phyloP scores from a whole-genome alignment of 2,329 filamentous ascomycete species.

The Aspergillus fructus region DNA sequence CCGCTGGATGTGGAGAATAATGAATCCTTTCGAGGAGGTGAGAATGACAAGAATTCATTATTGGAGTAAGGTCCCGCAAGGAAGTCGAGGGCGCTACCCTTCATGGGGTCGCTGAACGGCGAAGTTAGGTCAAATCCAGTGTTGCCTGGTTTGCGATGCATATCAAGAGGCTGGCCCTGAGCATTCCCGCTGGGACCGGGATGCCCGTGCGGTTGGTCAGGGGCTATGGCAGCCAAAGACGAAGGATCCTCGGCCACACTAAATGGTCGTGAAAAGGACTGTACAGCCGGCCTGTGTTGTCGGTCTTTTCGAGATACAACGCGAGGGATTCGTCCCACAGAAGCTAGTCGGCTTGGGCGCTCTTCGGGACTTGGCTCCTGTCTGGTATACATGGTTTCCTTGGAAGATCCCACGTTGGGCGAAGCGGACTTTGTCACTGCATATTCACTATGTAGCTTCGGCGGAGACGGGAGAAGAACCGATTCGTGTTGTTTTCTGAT shows the following conservation, averaged over 20 bases:
- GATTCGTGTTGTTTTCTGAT: slow-evolving; percentile 37
- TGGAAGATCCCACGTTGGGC: slow-evolving; percentile 35
- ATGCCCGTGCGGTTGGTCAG: slow-evolving; percentile 23
- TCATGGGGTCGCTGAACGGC: slow-evolving; percentile 34
- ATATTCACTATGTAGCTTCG: slow-evolving; percentile 34
- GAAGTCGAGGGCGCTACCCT: slow-evolving; percentile 31
- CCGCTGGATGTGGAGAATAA: slow-evolving; percentile 65
- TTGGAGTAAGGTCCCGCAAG: slow-evolving; percentile 39
- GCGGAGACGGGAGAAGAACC: slow-evolving; percentile 44
- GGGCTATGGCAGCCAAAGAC: slow-evolving; percentile 34
- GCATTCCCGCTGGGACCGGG: slow-evolving; percentile 21
- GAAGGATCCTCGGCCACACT: slow-evolving; percentile 46
- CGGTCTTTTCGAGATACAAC: slow-evolving; percentile 68
- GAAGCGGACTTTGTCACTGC: slow-evolving; percentile 29
- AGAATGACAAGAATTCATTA: slow-evolving; percentile 72
- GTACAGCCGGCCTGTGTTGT: slow-evolving; percentile 65
- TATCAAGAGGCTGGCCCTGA: neutral
- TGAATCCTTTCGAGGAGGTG: slow-evolving; percentile 69
- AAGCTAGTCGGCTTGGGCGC: slow-evolving; percentile 67
- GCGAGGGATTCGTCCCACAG: slow-evolving; percentile 82
- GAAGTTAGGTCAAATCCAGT: slow-evolving; percentile 28
- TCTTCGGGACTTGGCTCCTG: slow-evolving; percentile 26
- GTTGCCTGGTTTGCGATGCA: neutral
- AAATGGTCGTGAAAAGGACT: slow-evolving; percentile 86
- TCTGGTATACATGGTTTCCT: slow-evolving; percentile 20